Percentiles rank a stretch among this genome's conserved stretches.
Evolutionary conservation across 2,329 filamentous ascomycete genomes (phyloP).

Genomic region (Tolypocladium sp.): DNA sequence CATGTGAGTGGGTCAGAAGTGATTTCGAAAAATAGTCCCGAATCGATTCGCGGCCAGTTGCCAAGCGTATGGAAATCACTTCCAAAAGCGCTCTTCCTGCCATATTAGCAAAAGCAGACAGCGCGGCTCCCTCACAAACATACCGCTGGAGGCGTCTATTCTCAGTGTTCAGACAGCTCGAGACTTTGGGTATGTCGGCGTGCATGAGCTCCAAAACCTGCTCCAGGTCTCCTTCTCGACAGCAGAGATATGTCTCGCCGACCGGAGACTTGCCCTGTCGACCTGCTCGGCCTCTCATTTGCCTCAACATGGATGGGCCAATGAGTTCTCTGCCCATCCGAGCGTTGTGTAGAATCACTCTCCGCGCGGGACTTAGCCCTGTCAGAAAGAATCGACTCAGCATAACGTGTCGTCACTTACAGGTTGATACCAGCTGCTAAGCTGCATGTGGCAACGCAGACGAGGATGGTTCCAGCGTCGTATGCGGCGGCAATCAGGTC

Average conservation of each 20-base stretch:
- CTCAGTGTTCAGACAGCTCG: constrained; percentile 59
- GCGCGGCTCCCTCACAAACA: not conserved
- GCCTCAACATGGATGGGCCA: constrained; percentile 70
- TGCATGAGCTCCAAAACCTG: constrained; percentile 62
- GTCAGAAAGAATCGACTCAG: constrained; percentile 5
- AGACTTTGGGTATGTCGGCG: constrained; percentile 60
- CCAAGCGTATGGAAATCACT: constrained; percentile 58
- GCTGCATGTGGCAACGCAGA: constrained; percentile 70
- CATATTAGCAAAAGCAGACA: not conserved
- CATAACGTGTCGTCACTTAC: constrained; percentile 12
- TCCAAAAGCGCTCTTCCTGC: constrained; percentile 56
- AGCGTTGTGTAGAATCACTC: constrained; percentile 67
- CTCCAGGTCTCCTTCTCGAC: constrained; percentile 58
- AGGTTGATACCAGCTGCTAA: constrained; percentile 78
- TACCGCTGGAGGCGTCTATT: constrained; percentile 60
- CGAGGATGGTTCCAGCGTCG: constrained; percentile 56
- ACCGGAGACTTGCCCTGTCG: constrained; percentile 71
- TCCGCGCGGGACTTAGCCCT: constrained; percentile 43
- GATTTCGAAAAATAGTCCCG: constrained; percentile 62
- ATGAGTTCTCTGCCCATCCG: constrained; percentile 69
- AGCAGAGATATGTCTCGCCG: constrained; percentile 71
- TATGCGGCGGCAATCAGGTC: constrained; percentile 64
- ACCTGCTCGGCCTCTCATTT: constrained; percentile 72
- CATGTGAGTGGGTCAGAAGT: constrained; percentile 50
- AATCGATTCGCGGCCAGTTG: constrained; percentile 54